Evolutionary conservation across 345 rosid genomes (phyloP).

Genomic region (Erysimum cheiranthoides): DNA sequence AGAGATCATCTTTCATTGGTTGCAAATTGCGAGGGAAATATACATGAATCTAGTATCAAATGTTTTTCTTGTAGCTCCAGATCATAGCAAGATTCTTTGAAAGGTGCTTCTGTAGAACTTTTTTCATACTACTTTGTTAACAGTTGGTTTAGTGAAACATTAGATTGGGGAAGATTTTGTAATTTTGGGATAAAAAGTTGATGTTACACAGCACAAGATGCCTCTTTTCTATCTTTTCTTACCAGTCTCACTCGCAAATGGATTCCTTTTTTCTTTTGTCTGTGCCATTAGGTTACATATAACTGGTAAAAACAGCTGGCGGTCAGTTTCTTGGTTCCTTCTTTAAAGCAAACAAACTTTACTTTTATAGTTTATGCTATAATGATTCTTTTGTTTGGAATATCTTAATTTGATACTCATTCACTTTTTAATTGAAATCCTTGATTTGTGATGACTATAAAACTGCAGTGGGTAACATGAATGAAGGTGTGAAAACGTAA

Average conservation of each 20-base stretch:
- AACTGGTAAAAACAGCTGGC: conserved; percentile 19
- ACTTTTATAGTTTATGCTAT: conserved; percentile 23
- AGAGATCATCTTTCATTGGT: conserved; percentile 26
- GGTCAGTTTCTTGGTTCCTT: conserved; percentile 23
- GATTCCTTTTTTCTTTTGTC: conserved; percentile 23
- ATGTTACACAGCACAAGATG: conserved; percentile 22
- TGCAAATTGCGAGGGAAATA: conserved; percentile 40
- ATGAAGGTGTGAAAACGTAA: conserved; percentile 15
- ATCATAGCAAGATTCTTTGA: conserved; percentile 43
- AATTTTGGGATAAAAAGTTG: conserved; percentile 38
- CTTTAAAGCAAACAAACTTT: conserved; percentile 27
- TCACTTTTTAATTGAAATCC: background rate
- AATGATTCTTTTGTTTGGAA: conserved; percentile 26
- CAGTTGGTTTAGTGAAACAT: conserved; percentile 33
- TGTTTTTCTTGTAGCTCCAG: conserved; percentile 39
- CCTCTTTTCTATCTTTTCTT: conserved; percentile 29
- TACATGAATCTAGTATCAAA: conserved; percentile 44
- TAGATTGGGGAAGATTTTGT: conserved; percentile 32
- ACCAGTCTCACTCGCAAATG: conserved; percentile 27
- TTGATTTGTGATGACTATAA: conserved; percentile 12
- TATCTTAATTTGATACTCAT: conserved; percentile 30
- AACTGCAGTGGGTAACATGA: conserved; percentile 3
- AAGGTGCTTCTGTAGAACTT: conserved; percentile 27
- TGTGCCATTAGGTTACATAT: conserved; percentile 32
- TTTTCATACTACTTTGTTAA: conserved; percentile 29